phyloP scores from a whole-genome alignment of 306 rosid species.

The Lathyrus tuberosus region DNA sequence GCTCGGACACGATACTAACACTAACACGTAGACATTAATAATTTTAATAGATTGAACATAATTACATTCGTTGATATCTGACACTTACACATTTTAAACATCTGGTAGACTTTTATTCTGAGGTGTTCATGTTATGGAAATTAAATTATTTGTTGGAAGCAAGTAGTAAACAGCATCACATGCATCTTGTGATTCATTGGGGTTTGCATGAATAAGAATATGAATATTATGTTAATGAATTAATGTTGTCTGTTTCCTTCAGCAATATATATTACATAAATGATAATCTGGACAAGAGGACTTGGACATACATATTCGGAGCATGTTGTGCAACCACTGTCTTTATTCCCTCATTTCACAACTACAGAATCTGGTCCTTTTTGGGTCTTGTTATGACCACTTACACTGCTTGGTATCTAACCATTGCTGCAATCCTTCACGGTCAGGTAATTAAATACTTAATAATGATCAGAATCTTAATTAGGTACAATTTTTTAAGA shows the following conservation, averaged over 20 bases:
- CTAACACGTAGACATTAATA: too few species aligned
- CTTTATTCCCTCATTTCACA: conserved; percentile 94
- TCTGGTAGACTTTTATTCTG: too few species aligned
- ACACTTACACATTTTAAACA: too few species aligned
- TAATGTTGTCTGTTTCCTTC: conserved; percentile 10
- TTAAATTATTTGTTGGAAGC: too few species aligned
- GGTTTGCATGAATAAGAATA: conserved; percentile 1
- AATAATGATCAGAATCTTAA: neutral
- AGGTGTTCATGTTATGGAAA: too few species aligned
- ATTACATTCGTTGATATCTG: too few species aligned
- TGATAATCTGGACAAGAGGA: conserved; percentile 95
- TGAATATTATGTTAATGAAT: conserved; percentile 12
- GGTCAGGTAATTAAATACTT: conserved; percentile 68
- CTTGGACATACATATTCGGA: conserved; percentile 98
- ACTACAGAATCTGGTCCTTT: conserved; percentile 97
- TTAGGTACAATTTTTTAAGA: neutral
- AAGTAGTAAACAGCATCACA: conserved; percentile 27
- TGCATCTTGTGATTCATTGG: conserved; percentile 36
- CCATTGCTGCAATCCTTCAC: conserved; percentile 80
- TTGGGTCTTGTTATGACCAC: conserved; percentile 97
- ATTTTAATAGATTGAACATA: too few species aligned
- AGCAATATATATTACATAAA: conserved; percentile 98
- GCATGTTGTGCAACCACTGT: conserved; percentile 99
- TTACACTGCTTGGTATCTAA: conserved; percentile 97
- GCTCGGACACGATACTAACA: too few species aligned